Conservation (phyloP, 129 eudicot species). For the Ambrosia trifida region DNA sequence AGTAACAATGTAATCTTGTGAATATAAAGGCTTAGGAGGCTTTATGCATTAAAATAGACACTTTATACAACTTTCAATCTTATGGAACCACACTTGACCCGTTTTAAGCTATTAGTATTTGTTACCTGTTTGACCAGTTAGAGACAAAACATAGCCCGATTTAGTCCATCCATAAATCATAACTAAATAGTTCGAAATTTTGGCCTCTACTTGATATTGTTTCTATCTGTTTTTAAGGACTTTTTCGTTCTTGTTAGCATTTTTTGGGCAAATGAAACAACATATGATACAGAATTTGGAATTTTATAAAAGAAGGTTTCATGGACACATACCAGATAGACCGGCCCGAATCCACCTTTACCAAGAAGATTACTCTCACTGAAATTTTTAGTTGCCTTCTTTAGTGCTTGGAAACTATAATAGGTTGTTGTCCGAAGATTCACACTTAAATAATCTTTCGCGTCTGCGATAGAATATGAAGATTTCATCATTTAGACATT, state of each 20-base stretch:
- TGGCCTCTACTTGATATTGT: neutral
- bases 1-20: neutral
- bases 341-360: conserved; percentile 72
- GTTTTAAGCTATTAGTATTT: neutral
- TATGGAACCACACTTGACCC: neutral
- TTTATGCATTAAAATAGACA: neutral
- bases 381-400: conserved; percentile 50
- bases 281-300: neutral
- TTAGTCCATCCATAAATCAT: neutral
- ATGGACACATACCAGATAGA: conserved; percentile 42
- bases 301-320: neutral
- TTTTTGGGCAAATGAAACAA: neutral
- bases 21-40: neutral
- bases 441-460: conserved; percentile 46
- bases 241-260: neutral
- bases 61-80: neutral
- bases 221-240: neutral
- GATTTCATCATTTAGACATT: neutral
- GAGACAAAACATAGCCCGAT: neutral
- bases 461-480: conserved; percentile 39
- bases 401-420: conserved; percentile 54
- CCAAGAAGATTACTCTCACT: conserved; percentile 42
- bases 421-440: conserved; percentile 59
- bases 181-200: neutral
- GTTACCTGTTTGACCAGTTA: neutral